These are phyloP conservation scores for Excoecaria agallocha DNA, from an alignment of 345 rosid species.

Conservation along the genomic window DNA sequence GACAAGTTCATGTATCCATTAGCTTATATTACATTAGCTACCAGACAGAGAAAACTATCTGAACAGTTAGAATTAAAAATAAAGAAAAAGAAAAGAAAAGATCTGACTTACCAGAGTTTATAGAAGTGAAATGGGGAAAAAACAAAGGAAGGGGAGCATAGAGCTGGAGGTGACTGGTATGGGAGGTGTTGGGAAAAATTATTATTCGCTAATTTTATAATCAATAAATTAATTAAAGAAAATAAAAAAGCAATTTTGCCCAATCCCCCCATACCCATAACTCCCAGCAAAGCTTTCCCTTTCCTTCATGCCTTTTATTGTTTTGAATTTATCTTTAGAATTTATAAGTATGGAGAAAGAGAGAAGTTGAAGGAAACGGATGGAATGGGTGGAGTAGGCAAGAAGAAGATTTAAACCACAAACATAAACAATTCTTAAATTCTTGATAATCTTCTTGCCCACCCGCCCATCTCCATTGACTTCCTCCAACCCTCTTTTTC, in stretches of 20 bases:
- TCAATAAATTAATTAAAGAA: background rate
- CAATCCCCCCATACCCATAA: background rate
- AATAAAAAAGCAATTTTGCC: background rate
- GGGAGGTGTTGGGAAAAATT: background rate
- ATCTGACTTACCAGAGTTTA: background rate
- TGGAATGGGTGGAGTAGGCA: slow-evolving; percentile 8
- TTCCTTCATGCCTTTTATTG: background rate
- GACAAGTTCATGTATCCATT: no score
- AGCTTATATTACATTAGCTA: no score
- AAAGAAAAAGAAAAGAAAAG: background rate
- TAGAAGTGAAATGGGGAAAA: no score
- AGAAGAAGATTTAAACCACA: background rate
- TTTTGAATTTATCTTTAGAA: no score
- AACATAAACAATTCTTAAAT: no score
- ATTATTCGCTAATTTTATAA: background rate
- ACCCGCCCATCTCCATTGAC: background rate
- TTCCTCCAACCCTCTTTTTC: slow-evolving; percentile 5
- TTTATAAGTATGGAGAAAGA: background rate
- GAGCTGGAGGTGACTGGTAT: background rate
- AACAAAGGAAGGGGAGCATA: background rate
- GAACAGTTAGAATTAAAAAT: no score
- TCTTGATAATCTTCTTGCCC: background rate
- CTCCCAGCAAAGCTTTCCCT: background rate
- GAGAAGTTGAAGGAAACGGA: background rate
- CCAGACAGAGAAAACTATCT: no score